Evolutionary conservation across 129 eudicot species (phyloP), one percentile per base, ranked within the genome.

Genomic region (Flaveria brownii): DNA sequence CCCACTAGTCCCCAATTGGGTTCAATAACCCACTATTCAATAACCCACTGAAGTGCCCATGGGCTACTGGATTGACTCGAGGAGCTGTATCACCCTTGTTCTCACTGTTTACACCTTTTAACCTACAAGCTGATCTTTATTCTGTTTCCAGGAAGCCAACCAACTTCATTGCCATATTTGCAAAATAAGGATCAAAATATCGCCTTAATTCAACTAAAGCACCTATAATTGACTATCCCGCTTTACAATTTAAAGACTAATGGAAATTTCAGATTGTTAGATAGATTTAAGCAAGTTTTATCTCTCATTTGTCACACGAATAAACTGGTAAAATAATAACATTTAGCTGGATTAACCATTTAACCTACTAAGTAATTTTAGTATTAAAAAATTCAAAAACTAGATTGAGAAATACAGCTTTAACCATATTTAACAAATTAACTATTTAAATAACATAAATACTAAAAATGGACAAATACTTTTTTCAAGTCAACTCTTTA

Each of bases 361-460:
- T 14, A 22, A 70, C 42, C 57, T 23, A 13, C n/a, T 23, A 28
- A 70, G 25, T 47, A 36, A 70, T 11, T 70, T 70, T 47, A 70
- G 25, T 49, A 16, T 47, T 23, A 15, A 12, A 6, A 10, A 18
- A 49, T 3, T 2, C 1, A 55, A 55, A 18, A 55, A 55, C 61
- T 17, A 30, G 28, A 71, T n/a, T 28, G 26, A 10, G 12, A 71
- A 30, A 33, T n/a, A 16, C 51, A 52, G n/a, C 15, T 71, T 71
- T 30, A 30, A 51, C 42, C n/a, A n/a, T 71, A 1, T 23, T 59
- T 5, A 33, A 10, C 6, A 55, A 10, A 39, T 39, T 36, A 55
- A 4, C 23, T 54, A 55, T 22, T 73, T 11, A 62, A 0, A 5
- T 36, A 5, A 61, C 0, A 43, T n/a, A 41, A 15, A 26, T 1